Conservation (phyloP, 2,329 filamentous ascomycete species). For the Aspergillus vadensis region DNA sequence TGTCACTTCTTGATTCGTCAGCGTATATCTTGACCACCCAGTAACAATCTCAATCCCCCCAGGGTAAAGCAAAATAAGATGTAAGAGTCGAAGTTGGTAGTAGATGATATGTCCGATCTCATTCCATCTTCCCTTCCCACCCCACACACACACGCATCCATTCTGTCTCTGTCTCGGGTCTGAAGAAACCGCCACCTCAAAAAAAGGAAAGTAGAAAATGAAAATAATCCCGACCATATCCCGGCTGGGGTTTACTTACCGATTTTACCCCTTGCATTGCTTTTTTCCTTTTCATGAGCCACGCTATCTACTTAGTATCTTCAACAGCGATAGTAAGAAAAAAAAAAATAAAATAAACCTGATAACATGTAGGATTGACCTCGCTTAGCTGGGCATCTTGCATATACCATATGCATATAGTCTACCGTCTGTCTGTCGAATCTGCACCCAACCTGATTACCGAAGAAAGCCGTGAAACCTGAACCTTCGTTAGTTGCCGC, state of each 20-base stretch:
- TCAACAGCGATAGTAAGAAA: no score
- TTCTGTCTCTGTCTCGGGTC: not conserved
- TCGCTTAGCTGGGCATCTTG: not conserved
- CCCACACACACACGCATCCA: no score
- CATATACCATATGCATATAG: not conserved
- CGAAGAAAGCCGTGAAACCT: not conserved
- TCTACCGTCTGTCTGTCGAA: not conserved
- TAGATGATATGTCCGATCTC: not conserved
- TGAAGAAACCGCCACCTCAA: not conserved
- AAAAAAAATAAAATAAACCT: no score
- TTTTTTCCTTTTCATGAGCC: not conserved
- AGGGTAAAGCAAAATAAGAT: not conserved
- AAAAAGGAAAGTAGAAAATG: no score
- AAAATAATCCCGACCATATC: slow-evolving; percentile 1
- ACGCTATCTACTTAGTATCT: no score
- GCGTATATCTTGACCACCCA: no score
- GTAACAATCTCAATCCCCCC: not conserved
- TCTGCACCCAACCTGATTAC: not conserved
- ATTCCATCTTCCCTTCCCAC: no score
- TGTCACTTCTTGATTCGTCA: no score
- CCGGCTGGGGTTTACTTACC: not conserved
- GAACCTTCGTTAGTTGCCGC: not conserved
- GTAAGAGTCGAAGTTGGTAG: not conserved
- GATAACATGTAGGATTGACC: not conserved
- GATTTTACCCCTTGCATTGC: slow-evolving; percentile 6